These are phyloP conservation scores for Myxozyma neglecta DNA, from an alignment of 805 yeast species.

Conservation along the genomic window DNA sequence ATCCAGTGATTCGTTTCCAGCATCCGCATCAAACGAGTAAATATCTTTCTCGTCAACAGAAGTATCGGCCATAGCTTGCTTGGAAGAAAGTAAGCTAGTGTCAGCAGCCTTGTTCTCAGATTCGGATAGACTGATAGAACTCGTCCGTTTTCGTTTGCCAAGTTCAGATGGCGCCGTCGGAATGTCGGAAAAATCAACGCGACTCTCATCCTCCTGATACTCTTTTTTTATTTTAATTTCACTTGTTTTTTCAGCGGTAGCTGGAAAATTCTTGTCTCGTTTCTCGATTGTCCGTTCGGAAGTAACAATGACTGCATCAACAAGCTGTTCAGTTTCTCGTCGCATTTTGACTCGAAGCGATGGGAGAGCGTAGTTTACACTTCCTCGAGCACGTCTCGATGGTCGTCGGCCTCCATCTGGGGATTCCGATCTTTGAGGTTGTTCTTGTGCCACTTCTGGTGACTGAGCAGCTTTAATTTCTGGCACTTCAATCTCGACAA, in stretches of 20 bases:
- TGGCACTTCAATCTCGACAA: not conserved
- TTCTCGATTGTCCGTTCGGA: conserved; percentile 16
- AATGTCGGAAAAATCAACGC: conserved; percentile 1
- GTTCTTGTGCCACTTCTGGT: not conserved
- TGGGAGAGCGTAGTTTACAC: conserved; percentile 66
- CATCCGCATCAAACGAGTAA: not conserved
- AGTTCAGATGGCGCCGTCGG: not conserved
- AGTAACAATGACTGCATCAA: conserved; percentile 54
- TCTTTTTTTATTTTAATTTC: conserved; percentile 12
- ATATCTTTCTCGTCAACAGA: not conserved
- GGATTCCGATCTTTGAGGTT: not conserved
- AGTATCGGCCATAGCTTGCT: not conserved
- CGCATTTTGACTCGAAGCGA: conserved; percentile 69
- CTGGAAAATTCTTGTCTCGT: not conserved
- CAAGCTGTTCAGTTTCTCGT: conserved; percentile 57
- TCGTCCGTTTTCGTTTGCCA: conserved; percentile 8
- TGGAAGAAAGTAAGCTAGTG: not conserved
- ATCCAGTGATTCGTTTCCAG: not conserved
- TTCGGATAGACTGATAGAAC: not conserved
- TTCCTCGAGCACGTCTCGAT: conserved; percentile 32
- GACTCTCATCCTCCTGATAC: conserved; percentile 1
- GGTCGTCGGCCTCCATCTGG: conserved; percentile 13
- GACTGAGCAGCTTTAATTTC: not conserved
- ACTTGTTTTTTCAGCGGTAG: not conserved
- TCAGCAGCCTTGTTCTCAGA: not conserved